phyloP scores from a whole-genome alignment of 371 early-diverging fungal genomes.

The Rhizopus delemar region DNA sequence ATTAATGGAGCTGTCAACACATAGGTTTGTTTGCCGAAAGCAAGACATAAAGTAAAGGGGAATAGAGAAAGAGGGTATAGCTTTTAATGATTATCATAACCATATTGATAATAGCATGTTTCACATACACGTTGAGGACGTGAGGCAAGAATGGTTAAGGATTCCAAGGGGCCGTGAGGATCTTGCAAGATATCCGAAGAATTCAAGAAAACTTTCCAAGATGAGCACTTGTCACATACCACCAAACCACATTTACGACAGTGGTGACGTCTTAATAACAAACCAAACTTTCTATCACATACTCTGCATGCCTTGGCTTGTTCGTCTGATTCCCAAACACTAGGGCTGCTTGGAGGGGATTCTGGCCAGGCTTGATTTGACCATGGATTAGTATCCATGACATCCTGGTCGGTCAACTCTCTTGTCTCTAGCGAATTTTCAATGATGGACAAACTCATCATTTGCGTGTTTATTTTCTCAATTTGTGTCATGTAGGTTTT shows the following conservation, averaged over 20 bases:
- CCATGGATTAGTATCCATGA: conserved; percentile 4
- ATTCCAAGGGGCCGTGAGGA: conserved; percentile 27
- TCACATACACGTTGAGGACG: conserved; percentile 56
- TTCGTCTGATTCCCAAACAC: conserved; percentile 69
- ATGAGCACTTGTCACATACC: conserved; percentile 72
- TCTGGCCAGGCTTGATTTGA: conserved; percentile 4
- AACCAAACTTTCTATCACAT: conserved; percentile 62
- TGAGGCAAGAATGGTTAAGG: conserved; percentile 24
- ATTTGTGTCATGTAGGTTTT: conserved; percentile 18
- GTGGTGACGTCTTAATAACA: conserved; percentile 71
- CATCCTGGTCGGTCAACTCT: conserved; percentile 2
- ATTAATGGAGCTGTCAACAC: too few species aligned
- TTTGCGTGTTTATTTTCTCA: conserved; percentile 15
- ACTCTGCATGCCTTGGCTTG: conserved; percentile 59
- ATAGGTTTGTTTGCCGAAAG: not conserved
- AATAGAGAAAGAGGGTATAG: conserved; percentile 7
- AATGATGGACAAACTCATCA: conserved; percentile 21
- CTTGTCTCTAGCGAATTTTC: conserved; percentile 7
- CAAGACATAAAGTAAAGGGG: not conserved
- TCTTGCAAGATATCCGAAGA: conserved; percentile 50
- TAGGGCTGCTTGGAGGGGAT: conserved; percentile 9
- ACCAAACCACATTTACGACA: conserved; percentile 79
- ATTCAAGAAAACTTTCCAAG: conserved; percentile 47
- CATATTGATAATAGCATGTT: conserved; percentile 32
- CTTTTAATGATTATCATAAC: conserved; percentile 1